Conservation (phyloP, 495 filamentous ascomycete genomes). For the Clavariopsis aquatica region DNA sequence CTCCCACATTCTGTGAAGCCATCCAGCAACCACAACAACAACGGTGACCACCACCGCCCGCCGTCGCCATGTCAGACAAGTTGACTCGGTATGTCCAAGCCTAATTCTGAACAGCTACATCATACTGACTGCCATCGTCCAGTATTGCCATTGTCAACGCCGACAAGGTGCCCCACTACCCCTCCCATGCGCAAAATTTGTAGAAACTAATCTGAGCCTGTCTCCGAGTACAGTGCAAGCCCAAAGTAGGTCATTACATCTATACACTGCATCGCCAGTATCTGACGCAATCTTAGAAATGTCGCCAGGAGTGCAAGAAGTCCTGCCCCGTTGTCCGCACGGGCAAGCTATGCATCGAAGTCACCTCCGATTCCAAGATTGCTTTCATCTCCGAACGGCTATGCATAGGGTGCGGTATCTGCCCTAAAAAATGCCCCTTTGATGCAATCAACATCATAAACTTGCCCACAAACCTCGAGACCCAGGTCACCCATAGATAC, state of each 20-base stretch:
- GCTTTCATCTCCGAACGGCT: conserved; percentile 96
- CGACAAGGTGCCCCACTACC: conserved; percentile 75
- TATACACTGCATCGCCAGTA: background rate
- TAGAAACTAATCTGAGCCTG: conserved; percentile 26
- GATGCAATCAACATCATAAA: conserved; percentile 99
- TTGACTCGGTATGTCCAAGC: conserved; percentile 62
- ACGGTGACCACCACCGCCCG: background rate
- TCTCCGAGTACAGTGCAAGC: conserved; percentile 68
- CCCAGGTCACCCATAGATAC: conserved; percentile 96
- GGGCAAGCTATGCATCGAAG: conserved; percentile 97
- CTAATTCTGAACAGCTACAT: background rate
- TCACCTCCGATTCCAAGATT: conserved; percentile 83
- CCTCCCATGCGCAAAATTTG: conserved; percentile 37
- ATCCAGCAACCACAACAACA: conserved; percentile 41
- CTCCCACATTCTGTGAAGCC: background rate
- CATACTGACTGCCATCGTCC: conserved; percentile 26
- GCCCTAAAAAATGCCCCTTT: conserved; percentile 99
- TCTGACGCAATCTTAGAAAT: conserved; percentile 62
- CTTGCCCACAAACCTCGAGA: conserved; percentile 96
- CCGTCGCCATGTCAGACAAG: conserved; percentile 71
- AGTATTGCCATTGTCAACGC: conserved; percentile 97
- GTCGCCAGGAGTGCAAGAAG: conserved; percentile 98
- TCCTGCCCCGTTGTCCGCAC: conserved; percentile 97
- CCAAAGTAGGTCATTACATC: conserved; percentile 64
- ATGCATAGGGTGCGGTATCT: conserved; percentile 99